Evolutionary conservation across 2,329 filamentous ascomycete genomes (phyloP), one percentile per base, ranked within the genome.

Genomic region (Claviceps maximensis): DNA sequence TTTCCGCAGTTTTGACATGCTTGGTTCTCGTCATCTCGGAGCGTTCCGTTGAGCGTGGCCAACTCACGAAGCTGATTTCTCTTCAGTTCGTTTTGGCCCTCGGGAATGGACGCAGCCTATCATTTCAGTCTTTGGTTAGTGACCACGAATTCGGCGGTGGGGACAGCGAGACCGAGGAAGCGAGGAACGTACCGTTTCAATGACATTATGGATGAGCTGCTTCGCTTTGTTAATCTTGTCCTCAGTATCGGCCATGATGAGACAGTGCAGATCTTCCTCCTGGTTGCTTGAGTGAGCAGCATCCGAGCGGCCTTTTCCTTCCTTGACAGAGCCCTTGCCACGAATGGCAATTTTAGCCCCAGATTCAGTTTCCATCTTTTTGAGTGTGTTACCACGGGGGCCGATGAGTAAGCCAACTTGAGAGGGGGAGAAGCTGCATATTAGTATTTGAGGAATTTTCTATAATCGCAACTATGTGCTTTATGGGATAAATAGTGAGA

Each of bases 321-420:
- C 93, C 74, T 98, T 98, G 69, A 98, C 93, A 64, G 93, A 98
- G 69, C 93, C 93, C 74, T 98, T 98, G 76, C 93, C 93, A 73
- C 93, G 91, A 68, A 98, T 98, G 62, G 93, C 93, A 76, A 98
- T 98, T 73, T 98, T 98, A 69, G 93, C 93, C 58, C 85, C 85
- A 54, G 93, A 98, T 74, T 98, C 90, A 66, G 85, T 82, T 71
- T 98, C 93, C 93, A 98, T 98, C 72, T 96, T 98, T 78, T 98
- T 98, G 68, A 98, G 76, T 62, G 93, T 98, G 71, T 98, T 98
- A 74, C 93, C 93, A 91, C 93, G 93, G 74, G 93, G 93, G 74
- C 93, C 93, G 83, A 98, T 98, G 73, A 98, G 89, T 81, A 98
- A 84, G 74, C 93, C 93, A 83, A 98, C 93, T 98, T 95, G 83